Percentiles rank a stretch among this genome's conserved stretches.
phyloP scores from a whole-genome alignment of 2,329 filamentous ascomycete genomes.

The Chaetomiaceae sp. region DNA sequence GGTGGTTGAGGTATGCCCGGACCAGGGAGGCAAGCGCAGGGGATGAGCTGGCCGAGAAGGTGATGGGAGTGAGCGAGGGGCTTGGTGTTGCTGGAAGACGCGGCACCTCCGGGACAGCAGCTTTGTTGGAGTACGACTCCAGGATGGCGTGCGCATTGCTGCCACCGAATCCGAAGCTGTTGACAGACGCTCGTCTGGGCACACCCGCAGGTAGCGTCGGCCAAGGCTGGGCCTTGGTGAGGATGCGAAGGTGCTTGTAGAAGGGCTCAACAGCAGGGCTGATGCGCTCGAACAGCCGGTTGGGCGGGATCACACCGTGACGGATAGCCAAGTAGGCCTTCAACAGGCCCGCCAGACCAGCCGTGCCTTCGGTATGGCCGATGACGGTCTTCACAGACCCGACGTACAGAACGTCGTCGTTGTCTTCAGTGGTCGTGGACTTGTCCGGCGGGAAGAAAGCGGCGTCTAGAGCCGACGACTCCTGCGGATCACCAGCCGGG shows the following conservation, averaged over 20 bases:
- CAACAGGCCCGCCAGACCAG: slow-evolving; percentile 40
- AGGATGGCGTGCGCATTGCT: slow-evolving; percentile 26
- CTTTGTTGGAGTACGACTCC: too few relatives aligned
- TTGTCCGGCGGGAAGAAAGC: slow-evolving; percentile 7
- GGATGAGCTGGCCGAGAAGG: slow-evolving; percentile 5
- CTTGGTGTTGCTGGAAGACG: neutral
- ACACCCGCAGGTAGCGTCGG: neutral
- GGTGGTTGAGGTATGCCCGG: too few relatives aligned
- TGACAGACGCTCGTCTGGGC: neutral
- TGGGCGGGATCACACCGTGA: slow-evolving; percentile 34
- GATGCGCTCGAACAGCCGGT: slow-evolving; percentile 37
- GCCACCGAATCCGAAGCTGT: slow-evolving; percentile 22
- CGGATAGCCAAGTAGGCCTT: slow-evolving; percentile 36
- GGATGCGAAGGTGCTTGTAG: neutral
- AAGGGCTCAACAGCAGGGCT: neutral
- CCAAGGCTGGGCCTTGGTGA: neutral
- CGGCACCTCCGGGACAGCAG: too few relatives aligned
- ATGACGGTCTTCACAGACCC: slow-evolving; percentile 37
- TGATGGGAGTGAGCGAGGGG: slow-evolving; percentile 7
- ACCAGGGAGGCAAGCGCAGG: too few relatives aligned
- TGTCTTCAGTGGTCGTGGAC: too few relatives aligned
- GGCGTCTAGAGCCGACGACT: slow-evolving; percentile 17
- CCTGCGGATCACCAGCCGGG: slow-evolving; percentile 20
- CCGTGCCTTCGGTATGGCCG: slow-evolving; percentile 43
- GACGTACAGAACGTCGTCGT: slow-evolving; percentile 25